Evolutionary conservation across 1,284 basidiomycete species (phyloP).

Genomic region (Ceratobasidium sp.): DNA sequence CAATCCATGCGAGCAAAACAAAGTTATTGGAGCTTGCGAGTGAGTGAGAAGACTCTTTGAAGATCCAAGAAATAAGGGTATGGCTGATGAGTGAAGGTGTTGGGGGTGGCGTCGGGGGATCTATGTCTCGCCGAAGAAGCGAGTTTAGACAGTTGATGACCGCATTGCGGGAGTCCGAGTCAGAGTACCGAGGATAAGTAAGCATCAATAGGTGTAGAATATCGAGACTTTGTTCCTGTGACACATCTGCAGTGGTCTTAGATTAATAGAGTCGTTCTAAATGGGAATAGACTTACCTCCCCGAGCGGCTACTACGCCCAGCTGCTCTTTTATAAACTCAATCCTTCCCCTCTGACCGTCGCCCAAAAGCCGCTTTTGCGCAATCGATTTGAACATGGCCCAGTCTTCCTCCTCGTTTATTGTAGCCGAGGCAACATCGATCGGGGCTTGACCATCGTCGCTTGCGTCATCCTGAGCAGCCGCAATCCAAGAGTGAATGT

Average conservation of each 20-base stretch:
- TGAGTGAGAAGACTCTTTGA: constrained; percentile 26
- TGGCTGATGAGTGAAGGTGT: constrained; percentile 26
- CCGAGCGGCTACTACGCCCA: constrained; percentile 65
- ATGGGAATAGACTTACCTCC: constrained; percentile 57
- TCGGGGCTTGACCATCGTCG: constrained; percentile 47
- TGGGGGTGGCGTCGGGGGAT: constrained; percentile 13
- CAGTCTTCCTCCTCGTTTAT: constrained; percentile 54
- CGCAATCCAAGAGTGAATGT: constrained; percentile 55
- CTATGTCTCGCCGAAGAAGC: constrained; percentile 20
- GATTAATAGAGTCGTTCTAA: neutral
- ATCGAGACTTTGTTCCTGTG: constrained; percentile 69
- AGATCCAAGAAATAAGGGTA: constrained; percentile 28
- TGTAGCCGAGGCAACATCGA: constrained; percentile 18
- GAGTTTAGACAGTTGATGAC: constrained; percentile 57
- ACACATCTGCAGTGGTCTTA: constrained; percentile 59
- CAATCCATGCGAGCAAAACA: constrained; percentile 26
- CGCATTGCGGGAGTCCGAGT: constrained; percentile 71
- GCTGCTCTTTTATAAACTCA: constrained; percentile 67
- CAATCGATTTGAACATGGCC: constrained; percentile 62
- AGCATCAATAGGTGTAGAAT: constrained; percentile 74
- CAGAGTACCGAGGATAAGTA: constrained; percentile 79
- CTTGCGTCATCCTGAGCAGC: constrained; percentile 46
- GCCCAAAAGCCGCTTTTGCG: constrained; percentile 58
- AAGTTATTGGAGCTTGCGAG: constrained; percentile 24
- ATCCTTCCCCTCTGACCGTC: constrained; percentile 62